A percentile compares a stretch with the other conserved stretches of the same genome.
These are phyloP conservation scores for Hypoxylon sp. DNA, from an alignment of 2,329 filamentous ascomycete genomes.

Conservation along the genomic window DNA sequence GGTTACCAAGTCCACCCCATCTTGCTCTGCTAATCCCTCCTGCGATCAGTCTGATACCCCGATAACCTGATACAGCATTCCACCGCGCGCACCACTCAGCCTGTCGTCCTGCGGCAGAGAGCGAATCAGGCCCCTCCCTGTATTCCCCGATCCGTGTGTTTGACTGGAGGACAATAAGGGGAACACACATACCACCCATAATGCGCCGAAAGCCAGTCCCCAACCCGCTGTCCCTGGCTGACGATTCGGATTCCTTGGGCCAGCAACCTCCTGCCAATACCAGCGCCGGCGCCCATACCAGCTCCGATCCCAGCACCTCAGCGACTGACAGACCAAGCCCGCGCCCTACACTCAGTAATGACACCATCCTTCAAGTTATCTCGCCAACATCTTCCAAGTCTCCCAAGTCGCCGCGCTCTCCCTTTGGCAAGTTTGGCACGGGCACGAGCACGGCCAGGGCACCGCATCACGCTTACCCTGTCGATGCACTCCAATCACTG, in stretches of 20 bases:
- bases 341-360: conserved; percentile 46
- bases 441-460: conserved; percentile 43
- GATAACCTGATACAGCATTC: conserved; percentile 53
- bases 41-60: conserved; percentile 50
- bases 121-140: conserved; percentile 54
- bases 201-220: conserved; percentile 73
- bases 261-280: conserved; percentile 50
- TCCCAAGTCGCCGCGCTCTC: conserved; percentile 54
- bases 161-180: conserved; percentile 44
- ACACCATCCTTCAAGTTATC: conserved; percentile 49
- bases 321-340: conserved; percentile 47
- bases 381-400: conserved; percentile 52
- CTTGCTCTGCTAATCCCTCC: conserved; percentile 52
- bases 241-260: conserved; percentile 56
- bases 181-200: conserved; percentile 46
- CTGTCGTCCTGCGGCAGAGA: conserved; percentile 54
- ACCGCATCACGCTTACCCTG: conserved; percentile 32
- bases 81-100: conserved; percentile 55
- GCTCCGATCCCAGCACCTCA: conserved; percentile 45
- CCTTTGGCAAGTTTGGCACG: conserved; percentile 53
- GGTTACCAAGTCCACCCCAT: conserved; percentile 52
- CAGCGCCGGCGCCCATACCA: conserved; percentile 40
- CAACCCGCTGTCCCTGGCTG: conserved; percentile 69
- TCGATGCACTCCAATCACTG: conserved; percentile 37
- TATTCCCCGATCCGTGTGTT: conserved; percentile 50